Evolutionary conservation across 2,329 filamentous ascomycete genomes (phyloP), one percentile per base, ranked within the genome.

Genomic region (Neonectria hederae): DNA sequence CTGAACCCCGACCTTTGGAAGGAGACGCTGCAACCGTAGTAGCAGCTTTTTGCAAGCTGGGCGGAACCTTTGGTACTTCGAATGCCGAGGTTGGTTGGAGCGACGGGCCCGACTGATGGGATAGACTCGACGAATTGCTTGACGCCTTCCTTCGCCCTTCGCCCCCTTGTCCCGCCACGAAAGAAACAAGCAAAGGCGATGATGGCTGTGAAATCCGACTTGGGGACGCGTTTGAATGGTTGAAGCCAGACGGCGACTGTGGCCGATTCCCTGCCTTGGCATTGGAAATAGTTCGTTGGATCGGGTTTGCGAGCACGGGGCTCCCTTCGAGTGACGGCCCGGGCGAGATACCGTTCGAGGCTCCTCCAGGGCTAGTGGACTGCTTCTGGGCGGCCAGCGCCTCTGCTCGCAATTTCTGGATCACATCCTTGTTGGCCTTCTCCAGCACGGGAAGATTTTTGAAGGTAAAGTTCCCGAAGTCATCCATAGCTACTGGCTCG

Each of bases 371-470:
- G 62, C 82, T 86, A 32, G 79, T 73, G 4, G 78, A 76, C 73
- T 90, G 89, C 74, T 78, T 87, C 69, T 90, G 87, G 2, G 83
- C 80, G 3, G 88, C 94, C 81, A 97, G 86, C 3, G 96, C 94
- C 78, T 98, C 94, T 22, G 94, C 93, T 11, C 94, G 90, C 62
- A 99, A 84, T 77, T 98, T 98, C 74, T 98, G 94, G 32, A 99
- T 97, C 30, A 98, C 94, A 74, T 99, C 96, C 77, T 99, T 99
- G 80, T 99, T 99, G 59, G 96, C 96, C 78, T 97, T 98, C 74
- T 98, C 96, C 19, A 99, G 84, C 21, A 98, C 95, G 0, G 95
- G 94, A 53, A 99, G 82, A 73, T 99, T 99, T 82, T 99, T 99
- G 84, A 97, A 99, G 42, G 93, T 89, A 79, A 99, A 99, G 67